Base-by-base conservation (phyloP, 345 rosid genomes). In the Hevea brasiliensis region DNA sequence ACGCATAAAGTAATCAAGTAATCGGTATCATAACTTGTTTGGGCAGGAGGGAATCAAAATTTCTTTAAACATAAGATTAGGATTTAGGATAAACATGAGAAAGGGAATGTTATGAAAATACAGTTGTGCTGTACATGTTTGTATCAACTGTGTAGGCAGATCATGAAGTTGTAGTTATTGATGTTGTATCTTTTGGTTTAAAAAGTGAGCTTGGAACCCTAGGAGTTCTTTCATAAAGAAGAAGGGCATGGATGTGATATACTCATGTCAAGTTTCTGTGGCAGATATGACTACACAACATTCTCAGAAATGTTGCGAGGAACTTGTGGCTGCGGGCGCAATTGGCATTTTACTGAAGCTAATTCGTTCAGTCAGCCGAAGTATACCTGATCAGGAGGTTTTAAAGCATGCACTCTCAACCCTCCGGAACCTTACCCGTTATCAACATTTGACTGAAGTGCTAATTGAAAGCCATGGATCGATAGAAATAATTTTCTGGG, bases 381-480 rank as follows among this genome's bases (percentile, higher is more conserved):
- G 98, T 84, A 84, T 94, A 51, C 98, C 98, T 56, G 97, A 94
- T 73, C 98, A 89, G 76, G 85, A 90, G 84, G 88, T 94, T 65
- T 77, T 89, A 70, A 94, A 86, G 84, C 92, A 89, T 69, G 89
- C 97, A 1, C 88, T 94, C 12, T 90, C 94, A 15, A 88, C 95
- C 11, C 85, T 94, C 62, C 84, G 87, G 72, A 92, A 92, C 80
- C 89, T 92, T 23, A 82, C 89, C 53, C 85, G 91, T 3, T 85
- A 89, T 62, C 88, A 87, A 8, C 84, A 91, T 72, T 80, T 94
- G 84, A 80, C 83, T 53, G 86, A 88, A 70, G 88, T 80, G 60
- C 84, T 92, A 63, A 83, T 90, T 53, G 72, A 78, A 50, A 75
- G 84, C 44, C 84, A 75, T 59, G 86, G 90, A 79, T 85, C 92